These are phyloP conservation scores for Periconia macrospinosa DNA, from an alignment of 2,329 filamentous ascomycete genomes.

Conservation along the genomic window DNA sequence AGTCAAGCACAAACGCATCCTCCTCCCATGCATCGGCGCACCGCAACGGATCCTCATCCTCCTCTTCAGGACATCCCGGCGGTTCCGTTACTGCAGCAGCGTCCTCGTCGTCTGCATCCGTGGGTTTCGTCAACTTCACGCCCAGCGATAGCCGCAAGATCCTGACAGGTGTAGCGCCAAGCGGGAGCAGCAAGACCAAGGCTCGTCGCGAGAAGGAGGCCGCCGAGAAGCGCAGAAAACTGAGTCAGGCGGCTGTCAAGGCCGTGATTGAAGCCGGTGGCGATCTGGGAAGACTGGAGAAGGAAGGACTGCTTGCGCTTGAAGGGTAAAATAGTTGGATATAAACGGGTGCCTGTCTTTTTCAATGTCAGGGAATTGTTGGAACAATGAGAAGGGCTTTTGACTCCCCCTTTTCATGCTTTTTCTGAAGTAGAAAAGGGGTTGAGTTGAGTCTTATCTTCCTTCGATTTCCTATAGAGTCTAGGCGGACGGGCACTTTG, in stretches of 20 bases:
- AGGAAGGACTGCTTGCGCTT: conserved; percentile 42
- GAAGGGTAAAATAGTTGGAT: conserved; percentile 15
- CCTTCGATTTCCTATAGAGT: too few relatives aligned
- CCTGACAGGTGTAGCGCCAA: conserved; percentile 87
- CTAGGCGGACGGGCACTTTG: too few relatives aligned
- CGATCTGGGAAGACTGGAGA: conserved; percentile 54
- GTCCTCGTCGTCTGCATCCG: conserved; percentile 22
- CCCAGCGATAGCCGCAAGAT: conserved; percentile 76
- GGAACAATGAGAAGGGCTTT: too few relatives aligned
- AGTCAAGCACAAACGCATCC: conserved; percentile 10
- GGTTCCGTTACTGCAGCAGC: neutral
- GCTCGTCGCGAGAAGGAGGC: conserved; percentile 89
- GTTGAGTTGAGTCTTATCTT: too few relatives aligned
- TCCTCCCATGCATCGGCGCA: conserved; percentile 9
- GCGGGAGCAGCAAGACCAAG: conserved; percentile 90
- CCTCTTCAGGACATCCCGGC: neutral
- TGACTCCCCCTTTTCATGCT: too few relatives aligned
- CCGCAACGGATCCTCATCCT: neutral
- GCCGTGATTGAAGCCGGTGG: conserved; percentile 73
- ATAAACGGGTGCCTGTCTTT: neutral
- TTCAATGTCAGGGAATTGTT: too few relatives aligned
- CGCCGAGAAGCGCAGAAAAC: conserved; percentile 69
- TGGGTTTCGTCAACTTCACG: conserved; percentile 87
- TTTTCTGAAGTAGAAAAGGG: too few relatives aligned
- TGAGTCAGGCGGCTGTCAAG: conserved; percentile 69